A percentile compares a stretch with the other conserved stretches of the same genome.
Evolutionary conservation across 371 early-diverging fungal genomes (phyloP).

Genomic region (Mortierella sp.): DNA sequence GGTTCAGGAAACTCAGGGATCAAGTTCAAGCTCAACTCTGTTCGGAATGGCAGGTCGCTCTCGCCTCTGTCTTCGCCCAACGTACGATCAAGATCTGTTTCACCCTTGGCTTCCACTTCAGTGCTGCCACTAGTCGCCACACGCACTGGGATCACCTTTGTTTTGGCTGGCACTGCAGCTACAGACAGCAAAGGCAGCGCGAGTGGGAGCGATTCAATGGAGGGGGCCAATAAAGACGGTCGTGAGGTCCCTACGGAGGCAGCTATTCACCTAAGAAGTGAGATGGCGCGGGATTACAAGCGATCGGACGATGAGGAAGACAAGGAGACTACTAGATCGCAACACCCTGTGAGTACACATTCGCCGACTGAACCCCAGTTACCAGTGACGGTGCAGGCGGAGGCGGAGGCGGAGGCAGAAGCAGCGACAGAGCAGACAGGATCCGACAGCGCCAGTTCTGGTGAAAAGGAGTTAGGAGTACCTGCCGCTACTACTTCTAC

Average conservation of each 20-base stretch:
- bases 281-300: constrained; percentile 47
- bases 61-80: constrained; percentile 37
- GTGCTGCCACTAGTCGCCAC: constrained; percentile 24
- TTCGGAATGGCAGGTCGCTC: constrained; percentile 52
- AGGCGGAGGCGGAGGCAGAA: not conserved
- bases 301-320: constrained; percentile 30
- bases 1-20: constrained; percentile 39
- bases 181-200: constrained; percentile 12
- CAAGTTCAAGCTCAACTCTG: constrained; percentile 47
- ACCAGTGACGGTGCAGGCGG: not conserved
- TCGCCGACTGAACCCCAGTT: constrained; percentile 1
- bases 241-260: constrained; percentile 17
- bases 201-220: constrained; percentile 3
- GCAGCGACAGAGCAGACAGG: not conserved
- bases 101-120: constrained; percentile 24
- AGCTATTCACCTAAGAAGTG: constrained; percentile 48
- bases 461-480: not conserved
- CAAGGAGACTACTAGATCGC: not conserved
- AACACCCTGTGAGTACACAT: not conserved
- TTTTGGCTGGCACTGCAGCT: constrained; percentile 34
- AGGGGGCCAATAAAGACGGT: not conserved
- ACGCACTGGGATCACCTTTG: constrained; percentile 50
- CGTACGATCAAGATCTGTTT: constrained; percentile 30
- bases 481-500: not conserved
- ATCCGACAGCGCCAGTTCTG: not conserved